Conservation (phyloP, 1,139 yeast species). For the Yamadazyma diddensiae region DNA sequence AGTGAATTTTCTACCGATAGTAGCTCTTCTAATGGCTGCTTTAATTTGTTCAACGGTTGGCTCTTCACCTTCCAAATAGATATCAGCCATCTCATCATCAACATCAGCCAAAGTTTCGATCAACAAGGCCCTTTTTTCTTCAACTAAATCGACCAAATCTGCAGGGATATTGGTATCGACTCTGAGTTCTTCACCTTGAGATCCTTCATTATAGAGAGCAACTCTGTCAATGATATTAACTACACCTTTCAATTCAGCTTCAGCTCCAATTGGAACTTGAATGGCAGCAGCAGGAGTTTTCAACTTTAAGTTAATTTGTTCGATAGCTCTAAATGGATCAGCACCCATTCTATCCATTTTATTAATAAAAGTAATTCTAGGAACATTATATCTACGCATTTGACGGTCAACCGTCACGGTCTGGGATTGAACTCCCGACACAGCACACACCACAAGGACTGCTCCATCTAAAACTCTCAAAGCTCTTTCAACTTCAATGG, state of each 20-base stretch:
- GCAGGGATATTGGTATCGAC: constrained; percentile 67
- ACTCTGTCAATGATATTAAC: constrained; percentile 88
- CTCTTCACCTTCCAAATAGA: constrained; percentile 84
- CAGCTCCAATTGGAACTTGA: constrained; percentile 96
- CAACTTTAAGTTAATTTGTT: constrained; percentile 81
- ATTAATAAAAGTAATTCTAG: constrained; percentile 92
- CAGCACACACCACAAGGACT: constrained; percentile 96
- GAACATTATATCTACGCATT: constrained; percentile 97
- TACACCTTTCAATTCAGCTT: constrained; percentile 78
- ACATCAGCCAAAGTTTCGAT: constrained; percentile 96
- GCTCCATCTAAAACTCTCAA: constrained; percentile 97
- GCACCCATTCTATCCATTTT: constrained; percentile 99
- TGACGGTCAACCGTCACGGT: constrained; percentile 98
- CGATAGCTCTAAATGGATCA: constrained; percentile 89
- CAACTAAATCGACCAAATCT: constrained; percentile 69
- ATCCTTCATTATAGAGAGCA: constrained; percentile 85
- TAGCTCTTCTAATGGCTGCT: constrained; percentile 87
- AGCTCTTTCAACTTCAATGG: constrained; percentile 98
- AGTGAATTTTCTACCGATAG: constrained; percentile 94
- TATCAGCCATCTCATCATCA: constrained; percentile 94
- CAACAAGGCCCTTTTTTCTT: constrained; percentile 76
- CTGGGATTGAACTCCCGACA: constrained; percentile 96
- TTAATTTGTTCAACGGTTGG: constrained; percentile 83
- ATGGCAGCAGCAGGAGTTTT: constrained; percentile 96
- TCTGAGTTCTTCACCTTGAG: constrained; percentile 78